phyloP scores from a whole-genome alignment of 306 rosid species.

The Nissolia schottii region DNA sequence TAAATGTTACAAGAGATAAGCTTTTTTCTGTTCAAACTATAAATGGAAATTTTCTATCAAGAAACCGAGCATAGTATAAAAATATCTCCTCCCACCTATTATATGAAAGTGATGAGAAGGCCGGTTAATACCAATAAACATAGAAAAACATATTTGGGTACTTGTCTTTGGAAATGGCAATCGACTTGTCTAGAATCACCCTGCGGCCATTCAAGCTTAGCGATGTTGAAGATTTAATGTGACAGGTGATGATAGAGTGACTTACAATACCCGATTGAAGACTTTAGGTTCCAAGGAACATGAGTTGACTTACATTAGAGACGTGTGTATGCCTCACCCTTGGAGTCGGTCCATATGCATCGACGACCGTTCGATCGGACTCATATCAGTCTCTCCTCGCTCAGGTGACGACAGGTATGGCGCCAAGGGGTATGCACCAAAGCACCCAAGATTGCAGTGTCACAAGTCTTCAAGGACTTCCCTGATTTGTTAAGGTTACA shows the following conservation, averaged over 20 bases:
- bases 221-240: conserved; percentile 51
- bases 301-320: conserved; percentile 47
- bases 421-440: conserved; percentile 48
- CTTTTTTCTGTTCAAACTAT: too few species aligned
- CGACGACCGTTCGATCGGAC: conserved; percentile 40
- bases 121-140: neutral
- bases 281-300: conserved; percentile 46
- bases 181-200: conserved; percentile 20
- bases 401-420: conserved; percentile 54
- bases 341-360: conserved; percentile 57
- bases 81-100: too few species aligned
- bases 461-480: conserved; percentile 38
- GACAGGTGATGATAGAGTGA: conserved; percentile 53
- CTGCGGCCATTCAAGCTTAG: conserved; percentile 38
- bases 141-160: neutral
- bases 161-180: conserved; percentile 15
- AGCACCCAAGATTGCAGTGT: conserved; percentile 38
- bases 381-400: conserved; percentile 28
- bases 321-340: conserved; percentile 58
- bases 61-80: too few species aligned
- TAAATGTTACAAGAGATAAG: too few species aligned
- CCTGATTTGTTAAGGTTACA: conserved; percentile 51
- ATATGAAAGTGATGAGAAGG: neutral
- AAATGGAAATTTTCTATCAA: too few species aligned
- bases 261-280: conserved; percentile 23